Percentiles rank a stretch among this genome's conserved stretches.
phyloP scores from a whole-genome alignment of 179 eudicot species.

The Amaranthus tricolor region DNA sequence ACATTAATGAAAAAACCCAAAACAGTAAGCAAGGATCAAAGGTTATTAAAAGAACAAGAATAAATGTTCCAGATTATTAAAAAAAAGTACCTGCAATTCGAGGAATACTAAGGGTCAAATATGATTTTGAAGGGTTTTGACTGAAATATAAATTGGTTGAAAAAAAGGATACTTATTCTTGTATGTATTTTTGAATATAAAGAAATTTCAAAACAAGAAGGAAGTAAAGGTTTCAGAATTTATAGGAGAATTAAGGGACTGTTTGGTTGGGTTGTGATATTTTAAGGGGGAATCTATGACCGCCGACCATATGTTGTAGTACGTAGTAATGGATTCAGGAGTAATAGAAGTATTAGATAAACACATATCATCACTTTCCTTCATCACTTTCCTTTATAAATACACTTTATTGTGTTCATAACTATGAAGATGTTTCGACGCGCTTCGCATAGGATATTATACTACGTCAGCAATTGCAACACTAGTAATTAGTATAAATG shows the following conservation, averaged over 20 bases:
- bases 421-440: too few species aligned
- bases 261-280: background rate
- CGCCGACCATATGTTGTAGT: conserved; percentile 31
- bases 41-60: background rate
- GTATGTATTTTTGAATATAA: background rate
- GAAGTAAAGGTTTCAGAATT: background rate
- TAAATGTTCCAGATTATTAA: background rate
- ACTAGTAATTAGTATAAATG: too few species aligned
- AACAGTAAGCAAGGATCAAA: background rate
- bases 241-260: background rate
- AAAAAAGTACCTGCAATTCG: background rate
- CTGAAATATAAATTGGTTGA: background rate
- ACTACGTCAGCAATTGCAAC: too few species aligned
- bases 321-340: too few species aligned
- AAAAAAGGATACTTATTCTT: background rate
- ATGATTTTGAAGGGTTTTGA: conserved; percentile 9
- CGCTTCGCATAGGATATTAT: too few species aligned
- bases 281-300: background rate
- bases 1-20: background rate
- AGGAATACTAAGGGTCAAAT: conserved; percentile 15
- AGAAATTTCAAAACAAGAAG: conserved; percentile 11
- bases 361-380: background rate
- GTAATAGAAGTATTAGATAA: too few species aligned
- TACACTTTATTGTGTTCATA: too few species aligned
- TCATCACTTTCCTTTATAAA: background rate